phyloP scores from a whole-genome alignment of 179 eudicot genomes.

The Beta lomatogona region DNA sequence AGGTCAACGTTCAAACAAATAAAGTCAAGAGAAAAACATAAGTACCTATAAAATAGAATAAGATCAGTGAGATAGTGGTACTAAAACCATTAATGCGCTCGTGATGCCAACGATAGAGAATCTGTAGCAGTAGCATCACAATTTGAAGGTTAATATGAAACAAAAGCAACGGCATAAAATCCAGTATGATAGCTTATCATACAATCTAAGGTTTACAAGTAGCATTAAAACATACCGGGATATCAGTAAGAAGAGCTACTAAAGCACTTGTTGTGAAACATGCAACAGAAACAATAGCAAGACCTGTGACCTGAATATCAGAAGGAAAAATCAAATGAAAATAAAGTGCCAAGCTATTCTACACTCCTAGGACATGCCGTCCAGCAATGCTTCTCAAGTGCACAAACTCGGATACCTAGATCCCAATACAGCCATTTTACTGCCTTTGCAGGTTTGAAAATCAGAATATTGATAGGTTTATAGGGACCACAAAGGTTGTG shows the following conservation, averaged over 20 bases:
- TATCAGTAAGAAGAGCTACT: conserved; percentile 73
- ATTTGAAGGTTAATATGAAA: neutral
- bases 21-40: neutral
- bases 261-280: conserved; percentile 83
- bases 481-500: neutral
- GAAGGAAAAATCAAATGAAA: conserved; percentile 10
- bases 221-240: conserved; percentile 56
- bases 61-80: conserved; percentile 57
- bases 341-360: neutral
- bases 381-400: neutral
- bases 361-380: neutral
- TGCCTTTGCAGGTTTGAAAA: neutral
- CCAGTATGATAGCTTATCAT: no score
- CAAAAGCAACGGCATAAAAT: neutral
- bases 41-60: conserved; percentile 82
- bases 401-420: neutral
- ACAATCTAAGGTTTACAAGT: neutral
- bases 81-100: conserved; percentile 36
- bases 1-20: neutral
- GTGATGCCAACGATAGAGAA: conserved; percentile 69
- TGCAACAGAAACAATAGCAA: conserved; percentile 72
- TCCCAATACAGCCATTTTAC: neutral
- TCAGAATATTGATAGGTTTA: neutral
- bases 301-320: conserved; percentile 73
- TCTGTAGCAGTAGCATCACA: conserved; percentile 42